These are phyloP conservation scores for Solanum gracilifrons DNA, from an alignment of 257 asterid species.

Conservation along the genomic window DNA sequence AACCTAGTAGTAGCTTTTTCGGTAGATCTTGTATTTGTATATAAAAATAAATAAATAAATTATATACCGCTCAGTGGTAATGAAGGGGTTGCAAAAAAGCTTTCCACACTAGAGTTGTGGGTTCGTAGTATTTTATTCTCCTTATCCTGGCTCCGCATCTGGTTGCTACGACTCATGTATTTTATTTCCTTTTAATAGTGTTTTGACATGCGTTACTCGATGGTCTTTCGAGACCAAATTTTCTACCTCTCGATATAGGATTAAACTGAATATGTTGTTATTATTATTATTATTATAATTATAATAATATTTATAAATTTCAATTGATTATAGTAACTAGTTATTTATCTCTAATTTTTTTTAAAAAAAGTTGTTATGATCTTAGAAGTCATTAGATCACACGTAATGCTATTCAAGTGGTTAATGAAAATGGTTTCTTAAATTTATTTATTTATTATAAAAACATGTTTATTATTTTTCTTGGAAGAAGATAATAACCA, in stretches of 20 bases:
- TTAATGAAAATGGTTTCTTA: background rate
- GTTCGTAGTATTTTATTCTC: background rate
- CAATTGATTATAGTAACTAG: background rate
- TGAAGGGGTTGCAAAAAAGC: background rate
- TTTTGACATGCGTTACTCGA: no score
- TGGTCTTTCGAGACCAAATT: accelerated
- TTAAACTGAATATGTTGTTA: background rate
- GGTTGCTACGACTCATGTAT: background rate
- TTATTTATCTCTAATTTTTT: background rate
- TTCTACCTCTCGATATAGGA: background rate
- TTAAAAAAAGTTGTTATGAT: background rate
- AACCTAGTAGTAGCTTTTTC: no score
- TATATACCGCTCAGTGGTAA: background rate
- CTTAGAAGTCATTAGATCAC: background rate
- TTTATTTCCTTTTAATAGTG: background rate
- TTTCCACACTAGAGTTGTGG: no score
- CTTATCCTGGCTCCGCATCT: background rate
- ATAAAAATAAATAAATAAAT: no score
- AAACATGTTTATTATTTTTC: background rate
- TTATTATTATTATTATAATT: background rate
- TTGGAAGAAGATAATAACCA: background rate
- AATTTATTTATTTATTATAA: no score
- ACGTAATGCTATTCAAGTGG: background rate
- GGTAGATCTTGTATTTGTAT: no score
- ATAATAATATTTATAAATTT: background rate